Percentiles rank a stretch among this genome's conserved stretches.
These are phyloP conservation scores for Amaranthus palmeri DNA, from an alignment of 148 eudicot species.

Conservation along the genomic window DNA sequence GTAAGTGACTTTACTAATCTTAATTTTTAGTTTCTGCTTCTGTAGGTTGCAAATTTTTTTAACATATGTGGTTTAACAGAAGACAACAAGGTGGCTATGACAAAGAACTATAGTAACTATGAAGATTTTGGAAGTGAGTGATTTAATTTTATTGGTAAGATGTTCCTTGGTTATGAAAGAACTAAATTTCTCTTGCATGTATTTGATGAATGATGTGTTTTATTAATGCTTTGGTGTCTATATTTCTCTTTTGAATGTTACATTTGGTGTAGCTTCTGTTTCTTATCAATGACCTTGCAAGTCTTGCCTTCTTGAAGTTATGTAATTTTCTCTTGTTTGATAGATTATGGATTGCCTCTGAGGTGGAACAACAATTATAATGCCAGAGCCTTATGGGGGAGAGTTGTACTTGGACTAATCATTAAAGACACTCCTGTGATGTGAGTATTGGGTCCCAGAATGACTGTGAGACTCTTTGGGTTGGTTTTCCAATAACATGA, in stretches of 20 bases:
- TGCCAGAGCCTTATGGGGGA: too few relatives aligned
- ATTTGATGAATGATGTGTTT: background rate
- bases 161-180: background rate
- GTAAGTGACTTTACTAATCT: slow-evolving; percentile 29
- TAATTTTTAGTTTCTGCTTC: background rate
- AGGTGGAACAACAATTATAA: too few relatives aligned
- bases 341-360: too few relatives aligned
- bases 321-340: too few relatives aligned
- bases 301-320: background rate
- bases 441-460: too few relatives aligned
- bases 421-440: too few relatives aligned
- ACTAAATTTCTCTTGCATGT: background rate
- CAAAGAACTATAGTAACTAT: slow-evolving; percentile 43
- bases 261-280: background rate
- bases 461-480: too few relatives aligned
- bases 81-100: slow-evolving; percentile 26
- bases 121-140: slow-evolving; percentile 48
- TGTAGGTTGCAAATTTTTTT: slow-evolving; percentile 5
- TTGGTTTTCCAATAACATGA: too few relatives aligned
- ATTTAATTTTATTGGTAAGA: slow-evolving; percentile 31
- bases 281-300: background rate
- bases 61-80: slow-evolving; percentile 19
- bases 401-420: too few relatives aligned
- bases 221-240: background rate
- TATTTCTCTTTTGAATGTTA: background rate